Evolutionary conservation across 2,329 filamentous ascomycete genomes (phyloP).

Genomic region (Akanthomyces muscarius): DNA sequence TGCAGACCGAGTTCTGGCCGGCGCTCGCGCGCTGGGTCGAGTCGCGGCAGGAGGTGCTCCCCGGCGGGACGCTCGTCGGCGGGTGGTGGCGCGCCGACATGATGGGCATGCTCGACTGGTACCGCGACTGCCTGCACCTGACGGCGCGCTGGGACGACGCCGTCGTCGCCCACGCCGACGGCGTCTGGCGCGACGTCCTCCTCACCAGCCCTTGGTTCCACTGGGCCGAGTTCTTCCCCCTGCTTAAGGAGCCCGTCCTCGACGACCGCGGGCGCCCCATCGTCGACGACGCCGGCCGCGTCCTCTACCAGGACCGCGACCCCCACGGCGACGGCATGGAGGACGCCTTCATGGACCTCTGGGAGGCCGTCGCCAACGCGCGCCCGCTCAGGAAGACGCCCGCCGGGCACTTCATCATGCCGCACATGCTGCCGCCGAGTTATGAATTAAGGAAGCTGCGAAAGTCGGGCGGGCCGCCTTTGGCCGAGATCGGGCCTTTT

Average conservation of each 20-base stretch:
- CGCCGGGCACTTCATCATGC: conserved; percentile 21
- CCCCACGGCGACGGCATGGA: conserved; percentile 22
- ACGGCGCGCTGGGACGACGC: conserved; percentile 20
- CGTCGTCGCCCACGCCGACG: conserved; percentile 23
- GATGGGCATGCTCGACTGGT: conserved; percentile 28
- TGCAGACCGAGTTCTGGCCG: conserved; percentile 26
- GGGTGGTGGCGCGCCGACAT: conserved; percentile 26
- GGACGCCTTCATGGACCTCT: conserved; percentile 24
- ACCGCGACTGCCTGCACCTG: conserved; percentile 25
- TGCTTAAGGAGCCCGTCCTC: conserved; percentile 21
- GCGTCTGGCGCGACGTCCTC: conserved; percentile 24
- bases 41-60: conserved; percentile 22
- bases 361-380: conserved; percentile 24
- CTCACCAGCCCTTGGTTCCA: conserved; percentile 27
- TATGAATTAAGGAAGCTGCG: background rate
- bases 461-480: background rate
- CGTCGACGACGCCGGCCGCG: conserved; percentile 13
- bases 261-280: conserved; percentile 14
- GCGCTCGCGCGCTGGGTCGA: conserved; percentile 26
- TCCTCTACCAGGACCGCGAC: conserved; percentile 16
- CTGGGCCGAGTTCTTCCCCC: conserved; percentile 24
- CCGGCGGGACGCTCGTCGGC: conserved; percentile 22
- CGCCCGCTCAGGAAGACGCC: conserved; percentile 23
- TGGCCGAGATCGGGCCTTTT: background rate
- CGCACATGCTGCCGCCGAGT: conserved; percentile 16